Base-by-base conservation (phyloP, 805 yeast species). In the Millerozyma miso region DNA sequence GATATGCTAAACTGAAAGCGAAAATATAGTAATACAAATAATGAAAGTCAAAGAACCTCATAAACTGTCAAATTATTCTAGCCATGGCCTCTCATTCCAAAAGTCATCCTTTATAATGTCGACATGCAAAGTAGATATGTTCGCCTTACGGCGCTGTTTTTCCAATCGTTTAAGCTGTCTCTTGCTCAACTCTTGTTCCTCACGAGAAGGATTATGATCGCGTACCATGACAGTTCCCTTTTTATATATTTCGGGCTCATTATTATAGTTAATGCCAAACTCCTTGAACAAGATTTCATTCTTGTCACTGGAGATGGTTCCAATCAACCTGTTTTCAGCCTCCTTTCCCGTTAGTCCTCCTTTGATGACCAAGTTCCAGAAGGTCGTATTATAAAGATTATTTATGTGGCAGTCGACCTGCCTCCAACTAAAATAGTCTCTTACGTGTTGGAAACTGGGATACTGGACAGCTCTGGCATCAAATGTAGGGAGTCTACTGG, bases 361-460 rank as follows among this genome's bases (percentile, higher is more conserved):
- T 47, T 76, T 71, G 15, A 69, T 58, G 0, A 93, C 91, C 54
- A 93, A 69, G 4, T 80, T 71, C 99, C 99, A 93, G 59, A 93
- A 93, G 0, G 88, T 71, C 0, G 99, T 93, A 58, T 93, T 93
- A 69, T 91, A 93, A 46, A 93, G 64, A 60, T 93, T 93, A 61
- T 93, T 93, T 42, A 93, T 93, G 65, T 93, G 99, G 40, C 93
- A 93, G 59, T 93, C 99, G 1, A 84, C 98, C 58, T 88, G 97
- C 51, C 99, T 75, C 99, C 99, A 93, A 43, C 85, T 69, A 49
- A 93, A 76, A 58, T 93, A 93, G 60, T 91, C 98, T 43, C 87
- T 71, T 1, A 91, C 69, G 1, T 70, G 65, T 4, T 66, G 54
- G 14, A 69, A 49, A 42, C 74, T 79, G 0, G 99, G 99, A 52